Base-by-base conservation (phyloP, 768 basidiomycete species). In the Hericium coralloides region DNA sequence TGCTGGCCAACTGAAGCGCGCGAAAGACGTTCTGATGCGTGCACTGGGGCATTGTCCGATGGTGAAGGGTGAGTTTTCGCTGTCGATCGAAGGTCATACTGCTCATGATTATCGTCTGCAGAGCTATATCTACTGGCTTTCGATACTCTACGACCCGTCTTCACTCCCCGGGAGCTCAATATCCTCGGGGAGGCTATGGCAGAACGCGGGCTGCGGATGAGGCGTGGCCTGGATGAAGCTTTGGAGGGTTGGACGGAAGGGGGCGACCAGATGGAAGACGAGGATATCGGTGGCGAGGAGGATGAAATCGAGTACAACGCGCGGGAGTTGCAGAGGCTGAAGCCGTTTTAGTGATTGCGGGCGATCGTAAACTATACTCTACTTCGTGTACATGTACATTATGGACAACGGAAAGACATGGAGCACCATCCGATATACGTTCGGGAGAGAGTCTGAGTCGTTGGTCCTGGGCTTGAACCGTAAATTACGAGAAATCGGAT, bases 91-190 rank as follows among this genome's bases (percentile, higher is more conserved):
- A n/a, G 9, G 22, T 18, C 3, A 36, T 0, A 22, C 61, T 65
- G 63, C 54, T 66, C 52, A 55, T 51, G n/a, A n/a, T 22, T 45
- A 26, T 38, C 18, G 22, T 18, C 18, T 47, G 59, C 66, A 92
- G 89, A 84, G 49, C 69, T 92, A 48, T 91, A 92, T 75, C 71
- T 92, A 59, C 62, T 89, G 49, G 90, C 89, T 17, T 92, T 91
- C 70, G 82, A 83, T 54, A 78, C 81, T 3, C 73, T 92, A 55
- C 79, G 89, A 26, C 66, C 72, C 3, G 83, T 78, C 51, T 92
- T 92, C 68, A 76, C 71, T 50, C 61, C 69, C 17, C 69, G 71
- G 15, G 89, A 92, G 67, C 72, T 92, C 60, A 76, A 75, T 52
- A 74, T 66, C 20, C 76, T 86, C 54, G 84, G 75, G 50, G 87